Evolutionary conservation across 768 basidiomycete species (phyloP).

Genomic region (Omphalotus guepiniiformis): DNA sequence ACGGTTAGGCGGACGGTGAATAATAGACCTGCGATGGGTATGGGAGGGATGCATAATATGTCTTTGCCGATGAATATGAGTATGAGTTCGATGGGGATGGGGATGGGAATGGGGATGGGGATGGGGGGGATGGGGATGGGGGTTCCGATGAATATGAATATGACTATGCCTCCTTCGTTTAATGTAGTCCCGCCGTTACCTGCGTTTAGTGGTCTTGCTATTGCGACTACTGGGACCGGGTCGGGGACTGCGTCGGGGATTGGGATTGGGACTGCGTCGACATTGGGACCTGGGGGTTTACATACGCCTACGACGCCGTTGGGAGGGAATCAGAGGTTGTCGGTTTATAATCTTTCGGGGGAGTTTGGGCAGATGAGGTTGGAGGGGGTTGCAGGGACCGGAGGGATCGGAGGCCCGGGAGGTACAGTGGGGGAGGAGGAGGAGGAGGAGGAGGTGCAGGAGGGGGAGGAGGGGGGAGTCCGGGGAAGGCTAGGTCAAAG

Average conservation of each 20-base stretch:
- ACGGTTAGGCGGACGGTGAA: slow-evolving; percentile 23
- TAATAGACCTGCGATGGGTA: slow-evolving; percentile 4
- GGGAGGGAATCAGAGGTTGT: not conserved
- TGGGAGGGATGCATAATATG: slow-evolving; percentile 9
- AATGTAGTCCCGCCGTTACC: not conserved
- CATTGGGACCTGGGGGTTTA: slow-evolving; percentile 1
- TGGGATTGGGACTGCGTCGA: too few species aligned
- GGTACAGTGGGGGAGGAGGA: too few species aligned
- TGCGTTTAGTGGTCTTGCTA: not conserved
- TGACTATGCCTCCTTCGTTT: not conserved
- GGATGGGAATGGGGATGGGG: not conserved
- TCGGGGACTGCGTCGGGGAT: too few species aligned
- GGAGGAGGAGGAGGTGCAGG: too few species aligned
- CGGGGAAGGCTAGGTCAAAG: too few species aligned
- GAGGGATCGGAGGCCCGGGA: too few species aligned
- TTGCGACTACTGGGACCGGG: too few species aligned
- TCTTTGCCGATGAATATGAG: slow-evolving; percentile 12
- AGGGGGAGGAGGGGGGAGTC: too few species aligned
- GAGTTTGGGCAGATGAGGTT: slow-evolving; percentile 14
- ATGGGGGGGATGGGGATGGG: not conserved
- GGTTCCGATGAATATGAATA: not conserved
- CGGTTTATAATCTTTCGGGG: slow-evolving; percentile 7
- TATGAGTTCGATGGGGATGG: slow-evolving; percentile 9
- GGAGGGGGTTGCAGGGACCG: slow-evolving; percentile 3
- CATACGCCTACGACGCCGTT: not conserved